Conservation (phyloP, 306 rosid genomes). For the Bauhinia variegata region DNA sequence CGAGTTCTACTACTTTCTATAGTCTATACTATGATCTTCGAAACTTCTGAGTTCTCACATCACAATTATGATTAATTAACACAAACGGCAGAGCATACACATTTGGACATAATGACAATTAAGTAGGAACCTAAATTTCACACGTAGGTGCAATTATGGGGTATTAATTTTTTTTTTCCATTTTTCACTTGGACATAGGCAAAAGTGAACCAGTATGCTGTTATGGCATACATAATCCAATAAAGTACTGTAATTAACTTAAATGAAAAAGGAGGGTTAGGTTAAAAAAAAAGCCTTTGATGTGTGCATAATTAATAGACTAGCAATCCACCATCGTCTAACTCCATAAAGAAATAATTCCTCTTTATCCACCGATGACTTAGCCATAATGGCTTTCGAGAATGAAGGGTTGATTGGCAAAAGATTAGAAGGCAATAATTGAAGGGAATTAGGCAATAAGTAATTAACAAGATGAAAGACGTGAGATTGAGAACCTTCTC, state of each 20-base stretch:
- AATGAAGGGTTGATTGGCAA: conserved; percentile 36
- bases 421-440: conserved; percentile 42
- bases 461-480: background rate
- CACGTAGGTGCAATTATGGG: background rate
- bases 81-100: background rate
- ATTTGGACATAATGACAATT: background rate
- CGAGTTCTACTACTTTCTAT: background rate
- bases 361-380: conserved; percentile 22
- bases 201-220: too few species aligned
- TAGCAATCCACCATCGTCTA: background rate
- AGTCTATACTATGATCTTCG: background rate
- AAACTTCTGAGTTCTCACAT: background rate
- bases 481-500: conserved; percentile 36
- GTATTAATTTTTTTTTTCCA: background rate
- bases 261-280: conserved; percentile 21
- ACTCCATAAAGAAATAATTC: conserved; percentile 12
- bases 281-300: conserved; percentile 13
- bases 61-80: background rate
- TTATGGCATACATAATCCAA: too few species aligned
- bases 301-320: too few species aligned
- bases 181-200: too few species aligned
- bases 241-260: background rate
- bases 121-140: background rate
- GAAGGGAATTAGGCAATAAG: conserved; percentile 12
- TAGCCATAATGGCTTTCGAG: conserved; percentile 32